Evolutionary conservation across 176 grass and related monocot species (phyloP).

Genomic region (Carex littledalei): DNA sequence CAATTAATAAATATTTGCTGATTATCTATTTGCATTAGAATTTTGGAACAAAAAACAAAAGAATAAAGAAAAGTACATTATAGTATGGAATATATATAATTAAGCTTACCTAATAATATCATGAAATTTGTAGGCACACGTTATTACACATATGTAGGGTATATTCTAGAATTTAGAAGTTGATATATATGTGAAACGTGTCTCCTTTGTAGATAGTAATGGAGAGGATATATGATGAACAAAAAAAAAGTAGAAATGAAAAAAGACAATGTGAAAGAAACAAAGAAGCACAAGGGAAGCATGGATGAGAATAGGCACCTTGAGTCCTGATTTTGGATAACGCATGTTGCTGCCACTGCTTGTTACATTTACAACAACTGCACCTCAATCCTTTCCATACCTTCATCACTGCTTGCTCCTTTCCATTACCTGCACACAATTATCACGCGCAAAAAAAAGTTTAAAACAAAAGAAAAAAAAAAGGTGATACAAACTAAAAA

Average conservation of each 20-base stretch:
- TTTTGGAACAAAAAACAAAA: not conserved
- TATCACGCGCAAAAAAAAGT: not conserved
- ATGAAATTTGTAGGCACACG: not conserved
- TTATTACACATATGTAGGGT: not conserved
- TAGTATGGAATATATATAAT: not conserved
- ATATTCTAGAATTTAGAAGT: not conserved
- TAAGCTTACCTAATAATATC: not conserved
- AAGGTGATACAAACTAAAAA: not conserved
- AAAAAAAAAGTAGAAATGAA: not conserved
- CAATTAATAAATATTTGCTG: not conserved
- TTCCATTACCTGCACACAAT: slow-evolving; percentile 13
- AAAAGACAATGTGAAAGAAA: slow-evolving; percentile 9
- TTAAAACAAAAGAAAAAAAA: not conserved
- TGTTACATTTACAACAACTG: not conserved
- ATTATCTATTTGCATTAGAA: not conserved
- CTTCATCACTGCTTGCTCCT: not conserved
- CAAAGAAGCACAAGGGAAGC: slow-evolving; percentile 14
- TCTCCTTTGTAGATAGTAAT: not conserved
- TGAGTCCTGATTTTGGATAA: slow-evolving; percentile 24
- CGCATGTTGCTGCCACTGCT: not conserved
- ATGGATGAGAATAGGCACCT: slow-evolving; percentile 24
- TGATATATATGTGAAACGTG: not conserved
- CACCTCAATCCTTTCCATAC: not conserved
- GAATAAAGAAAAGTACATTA: not conserved
- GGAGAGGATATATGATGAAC: not conserved